Percentiles rank a stretch among this genome's conserved stretches.
Evolutionary conservation across 2,329 filamentous ascomycete genomes (phyloP).

Genomic region (Penicillium sp.): DNA sequence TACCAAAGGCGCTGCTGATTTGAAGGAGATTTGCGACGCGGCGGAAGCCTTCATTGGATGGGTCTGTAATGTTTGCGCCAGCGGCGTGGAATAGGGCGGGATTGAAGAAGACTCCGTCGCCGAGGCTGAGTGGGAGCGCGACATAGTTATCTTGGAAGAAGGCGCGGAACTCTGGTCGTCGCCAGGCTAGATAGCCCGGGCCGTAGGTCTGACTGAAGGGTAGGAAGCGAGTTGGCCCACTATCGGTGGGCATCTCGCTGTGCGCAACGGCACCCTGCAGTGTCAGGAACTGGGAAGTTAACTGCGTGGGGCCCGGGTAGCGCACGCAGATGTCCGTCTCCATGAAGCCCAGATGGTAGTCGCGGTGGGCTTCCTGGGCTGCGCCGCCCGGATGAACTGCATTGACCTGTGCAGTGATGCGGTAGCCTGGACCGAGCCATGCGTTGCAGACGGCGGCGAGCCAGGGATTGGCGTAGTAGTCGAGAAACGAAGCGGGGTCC

Average conservation of each 20-base stretch:
- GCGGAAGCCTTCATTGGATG: constrained; percentile 37
- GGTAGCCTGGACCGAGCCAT: constrained; percentile 59
- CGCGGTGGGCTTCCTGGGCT: constrained; percentile 56
- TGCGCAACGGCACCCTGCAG: constrained; percentile 62
- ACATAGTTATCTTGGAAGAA: constrained; percentile 54
- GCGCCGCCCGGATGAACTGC: constrained; percentile 57
- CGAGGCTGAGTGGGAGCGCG: constrained; percentile 49
- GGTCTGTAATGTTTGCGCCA: constrained; percentile 49
- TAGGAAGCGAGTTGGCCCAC: constrained; percentile 57
- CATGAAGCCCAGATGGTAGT: constrained; percentile 63
- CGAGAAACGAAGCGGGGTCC: constrained; percentile 51
- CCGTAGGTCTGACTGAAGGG: constrained; percentile 58
- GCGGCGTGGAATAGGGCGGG: constrained; percentile 61
- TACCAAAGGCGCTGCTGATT: constrained; percentile 59
- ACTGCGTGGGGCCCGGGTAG: constrained; percentile 53
- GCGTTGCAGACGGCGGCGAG: constrained; percentile 50
- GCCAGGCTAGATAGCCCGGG: constrained; percentile 57
- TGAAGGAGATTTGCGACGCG: constrained; percentile 60
- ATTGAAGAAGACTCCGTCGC: constrained; percentile 62
- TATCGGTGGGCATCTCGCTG: constrained; percentile 55
- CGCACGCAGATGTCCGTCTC: constrained; percentile 44
- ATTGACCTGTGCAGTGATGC: constrained; percentile 60
- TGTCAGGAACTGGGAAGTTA: constrained; percentile 55
- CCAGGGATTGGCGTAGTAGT: constrained; percentile 60
- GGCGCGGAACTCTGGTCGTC: constrained; percentile 49